Evolutionary conservation across 805 yeast species (phyloP).

Genomic region (Ogataea trehalophila): DNA sequence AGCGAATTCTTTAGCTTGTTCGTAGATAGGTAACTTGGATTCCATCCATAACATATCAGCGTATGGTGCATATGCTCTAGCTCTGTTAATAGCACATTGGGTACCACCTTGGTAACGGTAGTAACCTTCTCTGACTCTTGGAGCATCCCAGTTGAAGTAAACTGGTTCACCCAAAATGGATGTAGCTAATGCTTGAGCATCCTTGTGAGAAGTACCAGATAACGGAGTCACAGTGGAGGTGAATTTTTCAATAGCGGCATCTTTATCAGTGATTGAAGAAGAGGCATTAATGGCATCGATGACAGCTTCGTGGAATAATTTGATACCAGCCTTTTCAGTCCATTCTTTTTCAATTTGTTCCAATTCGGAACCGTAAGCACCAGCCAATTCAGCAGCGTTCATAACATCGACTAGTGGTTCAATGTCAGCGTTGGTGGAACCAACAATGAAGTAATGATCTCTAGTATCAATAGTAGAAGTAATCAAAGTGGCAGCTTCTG

Average conservation of each 20-base stretch:
- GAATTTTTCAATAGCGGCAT: conserved; percentile 60
- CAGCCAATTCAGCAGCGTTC: conserved; percentile 75
- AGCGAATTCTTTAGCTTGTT: conserved; percentile 92
- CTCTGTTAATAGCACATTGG: conserved; percentile 95
- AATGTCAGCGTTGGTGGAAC: conserved; percentile 81
- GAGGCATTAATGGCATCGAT: conserved; percentile 71
- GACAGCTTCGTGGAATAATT: conserved; percentile 88
- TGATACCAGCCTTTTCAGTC: conserved; percentile 76
- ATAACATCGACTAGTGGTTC: conserved; percentile 71
- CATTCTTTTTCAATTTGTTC: conserved; percentile 76
- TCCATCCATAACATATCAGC: conserved; percentile 99
- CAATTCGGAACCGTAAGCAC: conserved; percentile 66
- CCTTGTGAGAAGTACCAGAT: conserved; percentile 68
- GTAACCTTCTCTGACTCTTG: conserved; percentile 95
- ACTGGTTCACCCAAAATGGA: conserved; percentile 75
- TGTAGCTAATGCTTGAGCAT: conserved; percentile 73
- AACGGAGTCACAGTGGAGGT: conserved; percentile 66
- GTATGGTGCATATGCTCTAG: conserved; percentile 90
- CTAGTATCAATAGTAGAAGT: conserved; percentile 92
- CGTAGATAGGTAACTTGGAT: conserved; percentile 88
- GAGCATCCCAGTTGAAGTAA: conserved; percentile 90
- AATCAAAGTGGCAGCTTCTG: conserved; percentile 94
- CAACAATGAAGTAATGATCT: conserved; percentile 89
- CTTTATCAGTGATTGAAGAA: conserved; percentile 48
- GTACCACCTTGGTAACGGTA: conserved; percentile 96